Conservation (phyloP, 176 grass and related monocot genomes). For the Eragrostis nindensis region DNA sequence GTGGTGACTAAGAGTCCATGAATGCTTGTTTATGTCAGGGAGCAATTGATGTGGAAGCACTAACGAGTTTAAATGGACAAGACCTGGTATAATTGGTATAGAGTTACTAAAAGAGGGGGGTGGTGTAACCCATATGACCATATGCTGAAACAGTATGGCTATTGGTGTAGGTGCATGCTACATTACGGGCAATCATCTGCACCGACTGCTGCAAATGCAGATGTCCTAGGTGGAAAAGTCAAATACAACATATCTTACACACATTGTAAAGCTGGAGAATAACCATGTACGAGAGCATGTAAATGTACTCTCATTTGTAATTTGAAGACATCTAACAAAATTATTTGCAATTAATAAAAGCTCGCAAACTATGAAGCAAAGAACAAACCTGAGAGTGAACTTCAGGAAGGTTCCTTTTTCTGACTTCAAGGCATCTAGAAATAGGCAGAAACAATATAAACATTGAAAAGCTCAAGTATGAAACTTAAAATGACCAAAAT, state of each 20-base stretch:
- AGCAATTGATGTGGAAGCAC: neutral
- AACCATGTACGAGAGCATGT: neutral
- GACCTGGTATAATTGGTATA: neutral
- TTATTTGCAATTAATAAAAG: conserved; percentile 10
- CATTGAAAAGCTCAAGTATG: conserved; percentile 31
- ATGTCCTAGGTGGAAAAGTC: neutral
- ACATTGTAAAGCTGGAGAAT: neutral
- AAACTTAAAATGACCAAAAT: neutral
- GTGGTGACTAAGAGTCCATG: neutral
- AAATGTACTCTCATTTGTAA: conserved; percentile 6
- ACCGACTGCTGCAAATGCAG: neutral
- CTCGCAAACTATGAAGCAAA: neutral
- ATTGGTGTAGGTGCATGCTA: neutral
- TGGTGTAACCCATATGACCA: neutral
- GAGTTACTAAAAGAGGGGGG: neutral
- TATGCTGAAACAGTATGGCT: neutral
- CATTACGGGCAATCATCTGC: conserved; percentile 3
- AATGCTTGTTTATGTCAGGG: neutral
- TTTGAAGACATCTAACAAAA: conserved; percentile 8
- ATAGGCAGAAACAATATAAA: conserved; percentile 28
- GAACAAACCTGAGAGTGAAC: conserved; percentile 70
- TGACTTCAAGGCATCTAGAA: conserved; percentile 70
- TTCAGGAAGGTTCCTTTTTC: conserved; percentile 67
- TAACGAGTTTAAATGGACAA: neutral
- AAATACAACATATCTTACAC: neutral